phyloP scores from a whole-genome alignment of 768 basidiomycete species.

The Cystofilobasidium ferigula region DNA sequence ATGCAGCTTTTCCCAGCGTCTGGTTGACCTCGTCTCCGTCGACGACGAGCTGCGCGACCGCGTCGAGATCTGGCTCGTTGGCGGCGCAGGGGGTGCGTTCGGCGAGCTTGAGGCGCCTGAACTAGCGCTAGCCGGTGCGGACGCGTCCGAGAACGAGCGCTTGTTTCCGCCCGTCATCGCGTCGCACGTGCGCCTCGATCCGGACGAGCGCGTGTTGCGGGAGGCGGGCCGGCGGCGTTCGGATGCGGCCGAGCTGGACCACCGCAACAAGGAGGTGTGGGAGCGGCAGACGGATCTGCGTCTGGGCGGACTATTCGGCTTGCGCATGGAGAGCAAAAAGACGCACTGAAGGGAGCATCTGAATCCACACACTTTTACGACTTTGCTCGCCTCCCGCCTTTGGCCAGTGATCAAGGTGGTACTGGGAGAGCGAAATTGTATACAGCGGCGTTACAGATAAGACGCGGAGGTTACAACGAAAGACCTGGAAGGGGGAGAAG shows the following conservation, averaged over 20 bases:
- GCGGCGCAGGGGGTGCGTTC: background rate
- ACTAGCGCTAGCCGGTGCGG: background rate
- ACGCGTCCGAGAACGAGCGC: background rate
- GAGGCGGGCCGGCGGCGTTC: background rate
- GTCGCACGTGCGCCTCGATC: background rate
- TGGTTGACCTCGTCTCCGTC: constrained; percentile 25
- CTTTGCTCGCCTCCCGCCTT: no score
- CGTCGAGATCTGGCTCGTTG: constrained; percentile 25
- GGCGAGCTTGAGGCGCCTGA: background rate
- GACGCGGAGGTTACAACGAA: no score
- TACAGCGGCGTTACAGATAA: no score
- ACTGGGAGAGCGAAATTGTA: no score
- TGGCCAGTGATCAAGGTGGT: no score
- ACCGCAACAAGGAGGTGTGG: constrained; percentile 25
- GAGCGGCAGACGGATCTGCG: constrained; percentile 32
- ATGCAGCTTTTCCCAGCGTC: constrained; percentile 22
- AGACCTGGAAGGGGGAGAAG: no score
- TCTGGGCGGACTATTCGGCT: constrained; percentile 30
- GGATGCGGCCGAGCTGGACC: background rate
- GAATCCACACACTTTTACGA: no score
- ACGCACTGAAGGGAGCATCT: no score
- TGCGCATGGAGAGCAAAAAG: constrained; percentile 32
- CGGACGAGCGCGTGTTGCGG: background rate
- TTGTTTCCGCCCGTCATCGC: background rate
- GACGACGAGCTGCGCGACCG: constrained; percentile 20